These are phyloP conservation scores for Arthrobotrys entomopaga DNA, from an alignment of 2,329 filamentous ascomycete genomes.

Conservation along the genomic window DNA sequence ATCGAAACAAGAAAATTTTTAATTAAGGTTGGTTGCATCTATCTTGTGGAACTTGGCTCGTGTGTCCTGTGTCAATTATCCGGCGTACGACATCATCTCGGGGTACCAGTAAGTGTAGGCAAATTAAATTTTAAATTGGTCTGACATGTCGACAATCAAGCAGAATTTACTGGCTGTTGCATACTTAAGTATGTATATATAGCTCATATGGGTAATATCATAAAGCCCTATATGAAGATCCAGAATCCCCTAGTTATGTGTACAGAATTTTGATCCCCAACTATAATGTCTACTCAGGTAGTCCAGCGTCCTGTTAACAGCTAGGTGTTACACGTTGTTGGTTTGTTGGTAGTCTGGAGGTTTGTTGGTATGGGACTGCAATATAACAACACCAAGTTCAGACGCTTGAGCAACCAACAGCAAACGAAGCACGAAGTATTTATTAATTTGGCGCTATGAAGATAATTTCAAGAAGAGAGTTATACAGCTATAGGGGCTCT, in stretches of 20 bases:
- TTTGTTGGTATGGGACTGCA: too few species aligned
- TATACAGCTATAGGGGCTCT: too few species aligned
- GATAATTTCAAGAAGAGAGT: too few species aligned
- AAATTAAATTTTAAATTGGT: conserved; percentile 1
- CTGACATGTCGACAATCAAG: not conserved
- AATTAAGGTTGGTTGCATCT: conserved; percentile 31
- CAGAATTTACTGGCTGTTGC: not conserved
- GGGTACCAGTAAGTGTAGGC: conserved; percentile 4
- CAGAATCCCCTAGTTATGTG: not conserved
- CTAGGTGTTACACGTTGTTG: too few species aligned
- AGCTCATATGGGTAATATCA: not conserved
- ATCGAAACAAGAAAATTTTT: conserved; percentile 13
- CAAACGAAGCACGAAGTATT: too few species aligned
- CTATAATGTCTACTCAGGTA: not conserved
- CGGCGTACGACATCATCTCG: not conserved
- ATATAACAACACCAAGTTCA: too few species aligned
- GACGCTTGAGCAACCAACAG: too few species aligned
- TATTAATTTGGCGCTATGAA: too few species aligned
- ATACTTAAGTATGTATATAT: too few species aligned
- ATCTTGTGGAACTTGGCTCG: conserved; percentile 8
- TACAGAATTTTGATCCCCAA: too few species aligned
- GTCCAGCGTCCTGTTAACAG: too few species aligned
- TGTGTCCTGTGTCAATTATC: not conserved
- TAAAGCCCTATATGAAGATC: conserved; percentile 2
- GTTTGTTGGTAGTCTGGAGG: too few species aligned